phyloP scores from a whole-genome alignment of 306 rosid species.

The Quercus mongolica region DNA sequence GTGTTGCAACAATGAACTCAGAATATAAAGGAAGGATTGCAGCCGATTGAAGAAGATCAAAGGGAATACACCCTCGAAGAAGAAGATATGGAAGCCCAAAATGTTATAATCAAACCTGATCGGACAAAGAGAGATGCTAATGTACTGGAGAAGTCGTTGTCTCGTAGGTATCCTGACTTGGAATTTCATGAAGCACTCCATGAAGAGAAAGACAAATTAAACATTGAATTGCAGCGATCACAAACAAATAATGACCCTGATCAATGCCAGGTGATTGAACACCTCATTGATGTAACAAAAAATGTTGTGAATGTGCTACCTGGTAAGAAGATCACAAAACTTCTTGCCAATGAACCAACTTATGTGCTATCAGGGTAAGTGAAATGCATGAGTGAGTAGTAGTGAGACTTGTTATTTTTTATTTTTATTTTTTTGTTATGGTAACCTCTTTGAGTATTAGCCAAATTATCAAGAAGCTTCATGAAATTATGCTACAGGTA shows the following conservation, averaged over 20 bases:
- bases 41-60: constrained; percentile 28
- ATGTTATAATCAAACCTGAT: constrained; percentile 30
- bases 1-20: neutral
- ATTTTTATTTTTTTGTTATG: too few relatives aligned
- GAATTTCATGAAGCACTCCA: constrained; percentile 35
- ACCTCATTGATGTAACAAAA: constrained; percentile 33
- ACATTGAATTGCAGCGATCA: constrained; percentile 21
- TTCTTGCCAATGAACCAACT: too few relatives aligned
- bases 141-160: constrained; percentile 32
- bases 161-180: constrained; percentile 30
- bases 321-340: too few relatives aligned
- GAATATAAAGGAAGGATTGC: constrained; percentile 28
- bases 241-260: constrained; percentile 18
- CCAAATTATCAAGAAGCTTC: too few relatives aligned
- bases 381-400: too few relatives aligned
- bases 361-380: too few relatives aligned
- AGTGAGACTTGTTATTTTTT: too few relatives aligned
- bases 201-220: constrained; percentile 39
- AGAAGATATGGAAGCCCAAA: constrained; percentile 33
- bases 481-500: too few relatives aligned
- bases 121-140: constrained; percentile 29
- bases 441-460: too few relatives aligned
- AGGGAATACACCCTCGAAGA: constrained; percentile 35
- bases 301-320: too few relatives aligned
- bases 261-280: constrained; percentile 39